Base-by-base conservation (phyloP, 2,329 filamentous ascomycete genomes). In the Alternaria brassicae region DNA sequence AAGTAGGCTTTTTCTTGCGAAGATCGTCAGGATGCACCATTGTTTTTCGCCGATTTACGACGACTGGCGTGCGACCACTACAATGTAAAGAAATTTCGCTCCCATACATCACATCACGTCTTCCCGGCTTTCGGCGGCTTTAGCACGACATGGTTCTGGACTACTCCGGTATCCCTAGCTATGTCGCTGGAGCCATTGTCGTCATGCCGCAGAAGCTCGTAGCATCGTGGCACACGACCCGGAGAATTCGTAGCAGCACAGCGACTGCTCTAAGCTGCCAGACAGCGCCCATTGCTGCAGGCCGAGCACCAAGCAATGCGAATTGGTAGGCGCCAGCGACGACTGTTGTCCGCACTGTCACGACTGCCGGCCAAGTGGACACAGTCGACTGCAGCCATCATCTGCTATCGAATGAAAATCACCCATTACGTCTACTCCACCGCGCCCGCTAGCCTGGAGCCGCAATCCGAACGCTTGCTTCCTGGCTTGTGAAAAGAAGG, bases 41-140 rank as follows among this genome's bases (percentile, higher is more conserved):
- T 53, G 60, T 58, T 53, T 63, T 51, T 59, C 53, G 66, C 62
- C 65, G 62, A 65, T 56, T 57, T 61, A 51, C 62, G 51, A 63
- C 58, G 62, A 58, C 48, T 56, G 54, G 57, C 41, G 53, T 19
- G 37, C 51, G 40, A 41, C 34, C 42, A 37, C 54, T 60, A 48
- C 54, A 60, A 53, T 40, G 56, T 55, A 62, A 44, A 56, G 55
- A 58, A 59, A 57, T 56, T 60, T 60, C 49, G 52, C 60, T 63
- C 19, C 49, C 58, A 60, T 51, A 37, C 61, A 66, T 51, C 50
- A 37, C 61, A 66, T 51, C 37, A 55, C 56, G 65, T 62, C 62
- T 56, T 48, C 66, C 65, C 74, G 74, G 74, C 69, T 61, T 62
- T 63, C 66, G 65, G 66, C 69, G 69, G 67, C 64, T 66, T 62